Percentiles rank a stretch among this genome's conserved stretches.
These are phyloP conservation scores for Phytophthora parvispora DNA, from an alignment of 352 stramenopile species.

Conservation along the genomic window DNA sequence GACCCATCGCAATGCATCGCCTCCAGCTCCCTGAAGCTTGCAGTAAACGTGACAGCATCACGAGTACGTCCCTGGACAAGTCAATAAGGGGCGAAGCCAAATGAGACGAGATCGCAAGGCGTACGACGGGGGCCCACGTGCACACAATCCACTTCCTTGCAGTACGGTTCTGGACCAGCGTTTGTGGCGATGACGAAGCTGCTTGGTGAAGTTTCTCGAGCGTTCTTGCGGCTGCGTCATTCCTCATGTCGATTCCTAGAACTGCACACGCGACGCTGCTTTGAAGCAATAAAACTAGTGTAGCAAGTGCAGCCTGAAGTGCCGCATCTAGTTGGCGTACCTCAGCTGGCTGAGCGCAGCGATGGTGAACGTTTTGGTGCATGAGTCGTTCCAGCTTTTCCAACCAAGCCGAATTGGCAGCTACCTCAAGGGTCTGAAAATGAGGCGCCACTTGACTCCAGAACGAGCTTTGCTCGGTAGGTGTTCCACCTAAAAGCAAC, in stretches of 20 bases:
- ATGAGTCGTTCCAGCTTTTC: slow-evolving; percentile 54
- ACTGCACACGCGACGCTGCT: slow-evolving; percentile 13
- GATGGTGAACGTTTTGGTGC: slow-evolving; percentile 68
- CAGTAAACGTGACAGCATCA: slow-evolving; percentile 56
- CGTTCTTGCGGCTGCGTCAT: slow-evolving; percentile 23
- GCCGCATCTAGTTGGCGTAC: slow-evolving; percentile 39
- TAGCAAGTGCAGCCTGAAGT: slow-evolving; percentile 30
- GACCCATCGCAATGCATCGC: slow-evolving; percentile 54
- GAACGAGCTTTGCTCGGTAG: slow-evolving; percentile 18
- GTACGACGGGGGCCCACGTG: slow-evolving; percentile 32
- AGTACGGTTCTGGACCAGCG: slow-evolving; percentile 39
- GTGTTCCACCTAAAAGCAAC: background rate
- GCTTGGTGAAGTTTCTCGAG: slow-evolving; percentile 39
- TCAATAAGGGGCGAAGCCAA: slow-evolving; percentile 19
- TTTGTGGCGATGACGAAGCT: slow-evolving; percentile 27
- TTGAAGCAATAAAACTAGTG: slow-evolving; percentile 24
- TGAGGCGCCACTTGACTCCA: slow-evolving; percentile 28
- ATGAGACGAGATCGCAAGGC: background rate
- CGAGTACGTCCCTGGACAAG: slow-evolving; percentile 48
- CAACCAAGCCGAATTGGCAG: slow-evolving; percentile 40
- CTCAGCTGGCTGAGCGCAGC: slow-evolving; percentile 47
- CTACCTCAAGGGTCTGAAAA: slow-evolving; percentile 37
- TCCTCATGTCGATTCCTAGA: slow-evolving; percentile 12
- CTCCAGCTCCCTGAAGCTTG: slow-evolving; percentile 51
- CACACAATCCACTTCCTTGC: slow-evolving; percentile 49